phyloP scores from a whole-genome alignment of 2,329 filamentous ascomycete species.

The Colletotrichum paranaense region DNA sequence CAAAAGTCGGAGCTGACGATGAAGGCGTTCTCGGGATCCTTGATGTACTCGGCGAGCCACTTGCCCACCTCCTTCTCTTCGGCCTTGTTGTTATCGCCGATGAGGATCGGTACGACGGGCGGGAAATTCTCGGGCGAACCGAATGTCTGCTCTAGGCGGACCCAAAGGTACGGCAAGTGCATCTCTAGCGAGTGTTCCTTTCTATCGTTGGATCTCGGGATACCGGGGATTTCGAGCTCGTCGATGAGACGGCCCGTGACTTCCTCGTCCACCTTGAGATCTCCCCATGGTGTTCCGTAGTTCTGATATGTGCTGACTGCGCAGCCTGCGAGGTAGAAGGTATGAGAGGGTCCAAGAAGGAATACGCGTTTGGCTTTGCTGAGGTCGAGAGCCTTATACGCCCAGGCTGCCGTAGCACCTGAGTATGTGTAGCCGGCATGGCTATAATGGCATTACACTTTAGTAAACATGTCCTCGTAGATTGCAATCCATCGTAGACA shows the following conservation, averaged over 20 bases:
- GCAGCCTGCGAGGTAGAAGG: constrained; percentile 81
- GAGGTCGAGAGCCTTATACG: constrained; percentile 90
- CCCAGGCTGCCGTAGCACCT: constrained; percentile 91
- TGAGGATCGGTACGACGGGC: constrained; percentile 83
- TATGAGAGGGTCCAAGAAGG: constrained; percentile 92
- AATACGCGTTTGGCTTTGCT: constrained; percentile 88
- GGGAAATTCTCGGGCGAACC: constrained; percentile 69
- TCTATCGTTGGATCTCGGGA: constrained; percentile 76
- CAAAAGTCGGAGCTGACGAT: constrained; percentile 96
- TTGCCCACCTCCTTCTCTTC: constrained; percentile 77
- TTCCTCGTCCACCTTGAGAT: constrained; percentile 72
- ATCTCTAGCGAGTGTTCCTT: constrained; percentile 95
- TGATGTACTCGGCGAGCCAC: constrained; percentile 81
- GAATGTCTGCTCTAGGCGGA: constrained; percentile 69
- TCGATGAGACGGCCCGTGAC: constrained; percentile 54
- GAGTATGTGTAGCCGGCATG: constrained; percentile 96
- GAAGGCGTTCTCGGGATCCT: constrained; percentile 81
- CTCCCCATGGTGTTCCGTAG: constrained; percentile 81
- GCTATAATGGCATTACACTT: constrained; percentile 55
- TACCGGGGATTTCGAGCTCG: constrained; percentile 64
- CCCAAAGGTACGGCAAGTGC: constrained; percentile 94
- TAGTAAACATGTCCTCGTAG: background rate
- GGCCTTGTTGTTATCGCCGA: constrained; percentile 76
- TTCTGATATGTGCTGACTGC: constrained; percentile 78
- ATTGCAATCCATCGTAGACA: no score